phyloP scores from a whole-genome alignment of 257 asterid species.

The Solanum raphanifolium region DNA sequence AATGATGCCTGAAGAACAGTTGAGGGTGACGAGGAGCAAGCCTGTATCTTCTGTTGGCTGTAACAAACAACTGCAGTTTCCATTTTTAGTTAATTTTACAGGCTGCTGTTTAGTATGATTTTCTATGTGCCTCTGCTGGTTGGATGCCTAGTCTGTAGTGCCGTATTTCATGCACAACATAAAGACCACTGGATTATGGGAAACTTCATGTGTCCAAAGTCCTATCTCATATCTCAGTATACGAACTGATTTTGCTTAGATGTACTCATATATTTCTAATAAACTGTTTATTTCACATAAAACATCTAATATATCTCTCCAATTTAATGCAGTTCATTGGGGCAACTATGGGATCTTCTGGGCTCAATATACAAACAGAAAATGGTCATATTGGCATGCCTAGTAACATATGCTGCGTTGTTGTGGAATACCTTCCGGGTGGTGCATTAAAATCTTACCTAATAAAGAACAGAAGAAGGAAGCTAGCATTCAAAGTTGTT shows the following conservation, averaged over 20 bases:
- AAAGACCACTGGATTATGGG: background rate
- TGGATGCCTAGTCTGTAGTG: background rate
- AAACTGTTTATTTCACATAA: background rate
- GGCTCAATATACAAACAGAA: slow-evolving; percentile 67
- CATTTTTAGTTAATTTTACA: background rate
- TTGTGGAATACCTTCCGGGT: slow-evolving; percentile 80
- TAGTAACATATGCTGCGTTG: slow-evolving; percentile 66
- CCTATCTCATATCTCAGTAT: background rate
- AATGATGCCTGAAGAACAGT: background rate
- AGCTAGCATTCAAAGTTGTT: slow-evolving; percentile 79
- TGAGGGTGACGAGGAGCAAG: background rate
- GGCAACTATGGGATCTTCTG: slow-evolving; percentile 84
- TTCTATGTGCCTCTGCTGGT: background rate
- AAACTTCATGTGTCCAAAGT: background rate
- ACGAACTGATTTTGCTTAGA: background rate
- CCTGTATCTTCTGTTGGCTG: background rate
- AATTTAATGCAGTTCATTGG: slow-evolving; percentile 57
- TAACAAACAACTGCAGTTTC: background rate
- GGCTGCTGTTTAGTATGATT: background rate
- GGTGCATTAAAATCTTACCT: slow-evolving; percentile 78
- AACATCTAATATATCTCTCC: background rate
- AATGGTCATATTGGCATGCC: slow-evolving; percentile 85
- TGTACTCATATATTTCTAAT: background rate
- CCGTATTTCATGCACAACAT: background rate
- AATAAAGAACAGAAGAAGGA: slow-evolving; percentile 64